Base-by-base conservation (phyloP, 2,329 filamentous ascomycete genomes). In the Apiospora arundinis region DNA sequence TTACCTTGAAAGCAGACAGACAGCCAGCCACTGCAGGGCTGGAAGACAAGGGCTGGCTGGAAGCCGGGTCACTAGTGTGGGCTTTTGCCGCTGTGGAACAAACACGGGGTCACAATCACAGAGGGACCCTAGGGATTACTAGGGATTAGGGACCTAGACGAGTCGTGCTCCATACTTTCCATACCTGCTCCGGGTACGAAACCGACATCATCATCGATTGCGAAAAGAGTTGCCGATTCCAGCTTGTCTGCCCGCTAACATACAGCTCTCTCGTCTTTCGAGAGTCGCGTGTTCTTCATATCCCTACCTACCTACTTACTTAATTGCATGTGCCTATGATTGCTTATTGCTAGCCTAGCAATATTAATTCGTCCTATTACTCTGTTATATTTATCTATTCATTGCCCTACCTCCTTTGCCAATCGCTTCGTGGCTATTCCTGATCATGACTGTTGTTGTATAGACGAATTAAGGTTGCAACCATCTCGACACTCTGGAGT, bases 191-290 rank as follows among this genome's bases (percentile, higher is more conserved):
- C 52, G 52, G 52, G 28, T 37, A n/a, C 56, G 56, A 63, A 63
- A 9, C 28, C 52, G 52, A 40, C 28, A 63, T 40, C 56, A 63
- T 63, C 56, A 63, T 63, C 56, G 56, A 63, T 40, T 63, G 56
- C 56, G 56, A 63, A 63, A 23, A n/a, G 56, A 40, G 56, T 63
- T 63, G 56, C 56, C 56, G 56, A n/a, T 63, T 63, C 5, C 56
- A 40, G 56, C 32, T 40, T 63, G 52, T 7, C 21, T n/a, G 32
- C 21, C 56, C 16, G 56, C 28, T n/a, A 40, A 11, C 18, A 60
- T 60, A 37, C 16, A 60, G 8, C 25, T 23, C 32, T 40, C 56
- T 63, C 21, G 56, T 63, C 56, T 63, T 40, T 63, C 56, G 56
- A 63, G 56, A 63, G 56, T 63, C 56, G 56, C 32, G 56, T 63